phyloP scores from a whole-genome alignment of 78 protist genomes.

The Trichosphaerium sp. region DNA sequence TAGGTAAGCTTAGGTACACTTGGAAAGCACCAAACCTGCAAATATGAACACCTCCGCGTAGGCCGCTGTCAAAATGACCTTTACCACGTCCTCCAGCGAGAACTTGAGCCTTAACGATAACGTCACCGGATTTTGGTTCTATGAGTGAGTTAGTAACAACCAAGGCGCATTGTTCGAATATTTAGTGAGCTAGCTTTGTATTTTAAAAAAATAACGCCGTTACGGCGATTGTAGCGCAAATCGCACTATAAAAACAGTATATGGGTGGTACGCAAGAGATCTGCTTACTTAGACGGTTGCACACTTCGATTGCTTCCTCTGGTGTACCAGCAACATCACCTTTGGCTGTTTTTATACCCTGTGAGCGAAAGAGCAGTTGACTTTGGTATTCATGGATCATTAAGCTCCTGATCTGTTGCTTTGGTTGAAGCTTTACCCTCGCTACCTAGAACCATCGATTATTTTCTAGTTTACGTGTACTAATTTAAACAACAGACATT shows the following conservation, averaged over 20 bases:
- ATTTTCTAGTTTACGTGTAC: too few species aligned
- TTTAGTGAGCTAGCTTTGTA: too few species aligned
- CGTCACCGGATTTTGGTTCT: conserved; percentile 20
- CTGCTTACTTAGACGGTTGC: conserved; percentile 19
- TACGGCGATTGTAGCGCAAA: too few species aligned
- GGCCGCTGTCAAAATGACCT: conserved; percentile 79
- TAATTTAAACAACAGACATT: too few species aligned
- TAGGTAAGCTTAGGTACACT: neutral
- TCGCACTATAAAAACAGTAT: neutral
- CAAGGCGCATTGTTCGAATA: too few species aligned
- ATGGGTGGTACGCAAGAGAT: neutral
- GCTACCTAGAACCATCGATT: too few species aligned
- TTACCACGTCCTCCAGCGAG: conserved; percentile 97
- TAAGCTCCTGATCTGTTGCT: too few species aligned
- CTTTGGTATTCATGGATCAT: conserved; percentile 56
- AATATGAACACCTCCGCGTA: conserved; percentile 88
- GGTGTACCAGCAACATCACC: conserved; percentile 47
- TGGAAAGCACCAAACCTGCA: too few species aligned
- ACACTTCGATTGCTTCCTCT: conserved; percentile 41
- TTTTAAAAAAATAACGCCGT: neutral
- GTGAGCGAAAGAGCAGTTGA: conserved; percentile 21
- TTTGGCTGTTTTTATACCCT: conserved; percentile 37
- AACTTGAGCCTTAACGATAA: conserved; percentile 84
- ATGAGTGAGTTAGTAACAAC: neutral
- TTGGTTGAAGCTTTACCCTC: too few species aligned